Conservation (phyloP, 2,329 filamentous ascomycete genomes). For the Chalaropsis thielavioides region DNA sequence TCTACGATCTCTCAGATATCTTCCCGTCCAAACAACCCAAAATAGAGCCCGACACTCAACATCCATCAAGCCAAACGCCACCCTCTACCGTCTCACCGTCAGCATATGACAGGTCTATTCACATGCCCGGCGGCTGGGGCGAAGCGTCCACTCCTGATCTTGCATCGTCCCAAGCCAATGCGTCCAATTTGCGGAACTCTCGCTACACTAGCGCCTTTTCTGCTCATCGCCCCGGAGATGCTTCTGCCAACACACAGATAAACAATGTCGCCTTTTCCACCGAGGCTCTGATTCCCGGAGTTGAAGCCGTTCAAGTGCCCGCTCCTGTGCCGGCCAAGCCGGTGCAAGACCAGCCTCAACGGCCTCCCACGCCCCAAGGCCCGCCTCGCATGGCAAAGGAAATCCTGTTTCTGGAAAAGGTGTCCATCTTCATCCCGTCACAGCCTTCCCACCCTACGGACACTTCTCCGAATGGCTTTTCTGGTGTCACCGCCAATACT, state of each 20-base stretch:
- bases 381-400: conserved; percentile 13
- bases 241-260: background rate
- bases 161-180: background rate
- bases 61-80: background rate
- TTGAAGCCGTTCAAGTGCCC: background rate
- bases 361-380: conserved; percentile 9
- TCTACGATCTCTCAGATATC: background rate
- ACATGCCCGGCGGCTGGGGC: conserved; percentile 17
- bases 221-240: background rate
- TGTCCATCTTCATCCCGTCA: conserved; percentile 16
- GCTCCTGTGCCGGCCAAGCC: background rate
- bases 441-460: background rate
- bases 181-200: background rate
- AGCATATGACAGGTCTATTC: conserved; percentile 12
- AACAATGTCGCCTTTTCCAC: no score
- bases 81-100: background rate
- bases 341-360: background rate
- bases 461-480: background rate
- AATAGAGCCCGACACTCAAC: background rate
- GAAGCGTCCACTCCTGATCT: background rate
- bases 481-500: background rate
- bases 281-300: conserved; percentile 6
- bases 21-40: background rate
- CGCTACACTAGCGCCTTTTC: conserved; percentile 1
- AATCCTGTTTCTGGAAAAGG: conserved; percentile 12